Base-by-base conservation (phyloP, 192 early-diverging fungal genomes). In the Coemansia sp. region DNA sequence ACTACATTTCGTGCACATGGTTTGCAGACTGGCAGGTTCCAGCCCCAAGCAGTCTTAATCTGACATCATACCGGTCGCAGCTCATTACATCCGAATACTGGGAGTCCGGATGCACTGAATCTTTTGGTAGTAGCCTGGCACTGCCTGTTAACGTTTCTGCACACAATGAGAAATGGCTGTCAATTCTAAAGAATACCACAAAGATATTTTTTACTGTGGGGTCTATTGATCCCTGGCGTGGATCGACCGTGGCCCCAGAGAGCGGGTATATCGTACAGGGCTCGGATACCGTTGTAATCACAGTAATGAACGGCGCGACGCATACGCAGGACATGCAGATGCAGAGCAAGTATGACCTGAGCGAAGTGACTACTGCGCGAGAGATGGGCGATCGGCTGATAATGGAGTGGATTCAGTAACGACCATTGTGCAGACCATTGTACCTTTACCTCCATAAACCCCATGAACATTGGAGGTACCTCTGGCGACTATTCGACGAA, bases 1-100 rank as follows among this genome's bases (percentile, higher is more conserved):
- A 38, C 21, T 54, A 54, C 15, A 38, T 41, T 38, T 38, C 34
- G 13, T 54, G 53, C 39, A 41, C 53, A 37, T 54, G 53, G 53
- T 41, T 41, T 54, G 53, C 38, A 9, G 22, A 54, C 38, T 54
- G 53, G 53, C 53, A 54, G 39, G 53, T 54, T 41, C 21, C 53
- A 41, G 38, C 53, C 6, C 53, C 53, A 13, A 7, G 2, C 3
- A 14, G 23, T 7, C 9, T 12, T n/a, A 23, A 23, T 24, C 34
- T 54, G 33, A 23, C 53, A 22, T 11, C 18, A 2, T 54, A 54
- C n/a, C 13, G 53, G 18, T 54, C 53, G n/a, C 53, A 54, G 53
- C 53, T 54, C 34, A 7, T 54, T 19, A 41, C 34, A 5, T 8
- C 21, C 2, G 53, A 54, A 4, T 22, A 18, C 33, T 54, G 39